Evolutionary conservation across 208 protist genomes (phyloP).

Genomic region (Wallacemonas collosoma): DNA sequence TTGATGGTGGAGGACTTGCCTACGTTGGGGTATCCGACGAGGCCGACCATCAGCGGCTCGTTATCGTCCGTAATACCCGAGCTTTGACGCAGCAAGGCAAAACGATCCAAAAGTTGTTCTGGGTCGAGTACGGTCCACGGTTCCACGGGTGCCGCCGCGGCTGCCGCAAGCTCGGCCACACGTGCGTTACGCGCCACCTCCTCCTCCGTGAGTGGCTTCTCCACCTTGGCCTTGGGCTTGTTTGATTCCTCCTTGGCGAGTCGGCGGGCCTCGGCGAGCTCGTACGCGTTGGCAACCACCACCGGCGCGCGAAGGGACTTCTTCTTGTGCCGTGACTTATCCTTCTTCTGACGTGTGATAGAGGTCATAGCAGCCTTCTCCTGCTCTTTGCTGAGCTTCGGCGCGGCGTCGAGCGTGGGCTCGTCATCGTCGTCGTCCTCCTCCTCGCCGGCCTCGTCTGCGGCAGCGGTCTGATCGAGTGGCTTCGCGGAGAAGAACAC

Average conservation of each 20-base stretch:
- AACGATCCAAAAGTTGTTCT: conserved; percentile 77
- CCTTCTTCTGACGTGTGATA: conserved; percentile 43
- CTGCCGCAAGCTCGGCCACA: conserved; percentile 23
- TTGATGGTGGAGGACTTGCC: conserved; percentile 99
- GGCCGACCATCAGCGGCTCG: conserved; percentile 86
- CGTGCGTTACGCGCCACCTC: conserved; percentile 68
- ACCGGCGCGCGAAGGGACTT: conserved; percentile 80
- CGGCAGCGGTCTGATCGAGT: conserved; percentile 27
- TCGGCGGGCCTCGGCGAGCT: conserved; percentile 58
- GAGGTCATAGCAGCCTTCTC: conserved; percentile 37
- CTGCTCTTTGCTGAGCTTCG: conserved; percentile 37
- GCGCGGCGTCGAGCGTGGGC: conserved; percentile 13
- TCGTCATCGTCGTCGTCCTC: conserved; percentile 32
- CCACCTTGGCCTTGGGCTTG: conserved; percentile 41
- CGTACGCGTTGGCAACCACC: conserved; percentile 74
- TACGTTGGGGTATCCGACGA: conserved; percentile 99
- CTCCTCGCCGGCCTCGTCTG: conserved; percentile 35
- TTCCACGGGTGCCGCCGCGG: conserved; percentile 20
- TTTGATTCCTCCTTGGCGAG: conserved; percentile 35
- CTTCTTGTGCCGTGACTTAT: conserved; percentile 75
- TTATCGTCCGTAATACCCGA: conserved; percentile 33
- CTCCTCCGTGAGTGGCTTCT: conserved; percentile 60
- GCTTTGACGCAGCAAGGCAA: conserved; percentile 57
- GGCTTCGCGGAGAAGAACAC: conserved; percentile 94
- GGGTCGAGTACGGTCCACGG: conserved; percentile 71